Evolutionary conservation across 2,329 filamentous ascomycete species (phyloP).

Genomic region (Nemania sp.): DNA sequence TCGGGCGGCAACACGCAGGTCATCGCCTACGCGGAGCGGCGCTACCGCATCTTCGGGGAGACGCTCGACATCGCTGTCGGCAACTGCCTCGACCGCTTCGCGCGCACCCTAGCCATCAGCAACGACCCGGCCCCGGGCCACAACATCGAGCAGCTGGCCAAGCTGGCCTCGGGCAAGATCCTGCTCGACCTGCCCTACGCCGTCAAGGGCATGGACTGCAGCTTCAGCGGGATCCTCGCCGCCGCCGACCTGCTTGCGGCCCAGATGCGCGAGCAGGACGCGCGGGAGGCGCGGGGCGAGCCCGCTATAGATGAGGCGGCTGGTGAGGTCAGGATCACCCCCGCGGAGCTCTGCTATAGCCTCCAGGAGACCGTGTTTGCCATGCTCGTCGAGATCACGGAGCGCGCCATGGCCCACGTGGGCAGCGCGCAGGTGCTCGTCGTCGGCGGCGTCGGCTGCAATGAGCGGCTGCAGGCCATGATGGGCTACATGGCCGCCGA

Average conservation of each 20-base stretch:
- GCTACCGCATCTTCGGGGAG: conserved; percentile 98
- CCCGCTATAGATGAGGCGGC: conserved; percentile 50
- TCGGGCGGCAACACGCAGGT: conserved; percentile 97
- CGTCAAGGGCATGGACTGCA: conserved; percentile 99
- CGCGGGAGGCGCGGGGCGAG: conserved; percentile 42
- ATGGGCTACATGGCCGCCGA: conserved; percentile 96
- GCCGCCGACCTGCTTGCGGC: conserved; percentile 83
- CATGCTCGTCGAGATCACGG: conserved; percentile 98
- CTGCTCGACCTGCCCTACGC: conserved; percentile 92
- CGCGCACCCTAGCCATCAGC: conserved; percentile 87
- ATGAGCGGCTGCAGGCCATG: conserved; percentile 95
- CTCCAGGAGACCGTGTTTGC: conserved; percentile 95
- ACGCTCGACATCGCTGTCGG: conserved; percentile 97
- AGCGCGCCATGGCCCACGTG: conserved; percentile 98
- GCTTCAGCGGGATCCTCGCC: conserved; percentile 91
- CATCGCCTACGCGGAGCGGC: conserved; percentile 92
- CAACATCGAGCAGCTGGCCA: conserved; percentile 95
- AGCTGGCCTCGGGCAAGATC: conserved; percentile 69
- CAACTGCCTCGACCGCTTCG: conserved; percentile 96
- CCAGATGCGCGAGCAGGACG: conserved; percentile 65
- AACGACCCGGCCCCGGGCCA: conserved; percentile 98
- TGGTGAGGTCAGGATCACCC: conserved; percentile 72
- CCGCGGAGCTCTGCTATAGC: conserved; percentile 90
- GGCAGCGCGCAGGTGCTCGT: conserved; percentile 91
- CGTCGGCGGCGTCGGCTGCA: conserved; percentile 95